Conservation (phyloP, 2,329 filamentous ascomycete species). For the Colletotrichum melonis region DNA sequence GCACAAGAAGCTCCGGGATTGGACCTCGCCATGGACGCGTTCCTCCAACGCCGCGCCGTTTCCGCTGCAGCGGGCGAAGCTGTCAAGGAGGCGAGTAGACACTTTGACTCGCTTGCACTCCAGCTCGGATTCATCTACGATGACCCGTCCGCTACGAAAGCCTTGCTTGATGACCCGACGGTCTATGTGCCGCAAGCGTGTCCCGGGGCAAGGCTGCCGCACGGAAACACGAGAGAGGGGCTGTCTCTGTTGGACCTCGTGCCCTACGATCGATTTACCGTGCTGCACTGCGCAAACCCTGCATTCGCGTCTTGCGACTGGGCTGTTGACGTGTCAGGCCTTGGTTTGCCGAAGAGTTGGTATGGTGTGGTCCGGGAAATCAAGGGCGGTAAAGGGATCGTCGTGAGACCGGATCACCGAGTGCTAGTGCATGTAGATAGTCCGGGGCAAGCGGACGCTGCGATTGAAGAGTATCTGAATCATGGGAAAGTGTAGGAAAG, state of each 20-base stretch:
- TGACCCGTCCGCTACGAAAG: not conserved
- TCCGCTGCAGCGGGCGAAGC: conserved; percentile 6
- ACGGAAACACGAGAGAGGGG: not conserved
- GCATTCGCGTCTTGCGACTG: conserved; percentile 22
- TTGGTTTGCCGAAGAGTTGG: conserved; percentile 17
- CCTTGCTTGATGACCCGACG: conserved; percentile 15
- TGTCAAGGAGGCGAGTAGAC: conserved; percentile 18
- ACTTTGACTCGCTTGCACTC: conserved; percentile 29
- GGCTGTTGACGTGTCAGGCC: conserved; percentile 15
- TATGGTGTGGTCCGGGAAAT: conserved; percentile 10
- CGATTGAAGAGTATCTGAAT: not conserved
- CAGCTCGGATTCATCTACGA: conserved; percentile 29
- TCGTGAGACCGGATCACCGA: conserved; percentile 27
- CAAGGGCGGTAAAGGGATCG: conserved; percentile 15
- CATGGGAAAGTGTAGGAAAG: not conserved
- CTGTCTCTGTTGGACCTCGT: conserved; percentile 17
- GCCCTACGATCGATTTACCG: conserved; percentile 25
- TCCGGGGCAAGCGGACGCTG: not conserved
- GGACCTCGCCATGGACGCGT: conserved; percentile 15
- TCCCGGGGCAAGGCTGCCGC: conserved; percentile 24
- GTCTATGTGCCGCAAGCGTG: conserved; percentile 15
- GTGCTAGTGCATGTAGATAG: conserved; percentile 17
- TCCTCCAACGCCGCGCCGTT: conserved; percentile 8
- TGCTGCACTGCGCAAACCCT: conserved; percentile 12
- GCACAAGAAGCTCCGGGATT: not conserved